Evolutionary conservation across 2,329 filamentous ascomycete genomes (phyloP), one percentile per base, ranked within the genome.

Genomic region (Trichoderma sp.): DNA sequence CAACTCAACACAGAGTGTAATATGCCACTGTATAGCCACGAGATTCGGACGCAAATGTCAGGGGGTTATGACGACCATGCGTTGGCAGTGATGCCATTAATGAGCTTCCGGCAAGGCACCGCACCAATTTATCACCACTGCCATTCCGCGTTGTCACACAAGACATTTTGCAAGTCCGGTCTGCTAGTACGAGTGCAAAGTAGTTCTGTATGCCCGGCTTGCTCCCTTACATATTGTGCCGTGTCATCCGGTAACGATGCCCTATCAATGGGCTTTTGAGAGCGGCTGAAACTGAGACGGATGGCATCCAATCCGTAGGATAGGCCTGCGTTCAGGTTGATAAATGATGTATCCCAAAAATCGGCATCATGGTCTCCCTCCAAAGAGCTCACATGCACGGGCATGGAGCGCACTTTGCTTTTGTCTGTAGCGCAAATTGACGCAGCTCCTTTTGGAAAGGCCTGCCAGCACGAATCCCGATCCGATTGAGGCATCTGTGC

Each of bases 141-240:
- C 37, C 16, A 32, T 30, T 37, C 11, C 46, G 4, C 8, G 39
- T 24, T 43, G 28, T 66, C 64, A 59, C 39, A 51, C 21, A 51
- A 58, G 52, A 46, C 52, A 49, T 49, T 49, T 8, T 10, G 4
- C 2, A 39, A n/a, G 6, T 43, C 18, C 5, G 10, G 39, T 43
- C 39, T 43, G 18, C n/a, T 49, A 26, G 51, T 14, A 32, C 37
- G 30, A 16, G 18, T 55, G 30, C 16, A 16, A 43, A 43, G 39
- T 43, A 43, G 39, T 43, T 43, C 18, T n/a, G 21, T 30, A 43
- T 54, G 21, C 21, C n/a, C 11, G 49, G 37, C 11, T 28, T n/a
- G 11, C 39, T 59, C 54, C 64, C 64, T 66, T 66, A 6, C 64
- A 18, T 66, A 8, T 11, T n/a, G 14, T 51, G 30, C 28, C 43